phyloP scores from a whole-genome alignment of 2,329 filamentous ascomycete species.

The Arachnomyces sp. region DNA sequence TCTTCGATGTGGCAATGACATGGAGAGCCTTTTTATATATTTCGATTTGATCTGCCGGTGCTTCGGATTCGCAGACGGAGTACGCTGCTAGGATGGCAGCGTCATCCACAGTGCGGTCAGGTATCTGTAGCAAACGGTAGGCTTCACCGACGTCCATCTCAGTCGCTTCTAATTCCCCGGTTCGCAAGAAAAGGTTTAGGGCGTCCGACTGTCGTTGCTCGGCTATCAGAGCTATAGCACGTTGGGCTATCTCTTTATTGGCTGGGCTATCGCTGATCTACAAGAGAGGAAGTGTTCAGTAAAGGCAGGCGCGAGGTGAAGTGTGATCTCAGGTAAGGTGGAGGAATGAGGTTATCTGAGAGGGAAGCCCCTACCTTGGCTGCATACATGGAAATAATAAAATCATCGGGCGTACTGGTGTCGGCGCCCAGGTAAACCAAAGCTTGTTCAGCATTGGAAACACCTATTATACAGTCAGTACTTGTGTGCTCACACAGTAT shows the following conservation, averaged over 20 bases:
- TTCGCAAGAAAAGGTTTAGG: conserved; percentile 46
- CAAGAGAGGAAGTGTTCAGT: background rate
- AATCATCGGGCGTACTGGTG: conserved; percentile 45
- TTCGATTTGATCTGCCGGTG: conserved; percentile 34
- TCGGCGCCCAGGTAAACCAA: conserved; percentile 52
- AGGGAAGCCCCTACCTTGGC: conserved; percentile 40
- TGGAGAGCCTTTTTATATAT: conserved; percentile 39
- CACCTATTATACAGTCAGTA: conserved; percentile 25
- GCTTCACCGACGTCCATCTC: conserved; percentile 51
- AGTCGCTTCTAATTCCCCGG: conserved; percentile 40
- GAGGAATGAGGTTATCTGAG: background rate
- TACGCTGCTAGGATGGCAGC: conserved; percentile 43
- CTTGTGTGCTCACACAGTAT: background rate
- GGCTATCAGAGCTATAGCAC: conserved; percentile 53
- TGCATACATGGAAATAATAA: conserved; percentile 48
- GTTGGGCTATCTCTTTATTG: conserved; percentile 42
- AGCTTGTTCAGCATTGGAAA: conserved; percentile 57
- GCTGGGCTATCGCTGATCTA: conserved; percentile 44
- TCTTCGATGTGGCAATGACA: conserved; percentile 38
- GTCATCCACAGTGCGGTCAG: conserved; percentile 44
- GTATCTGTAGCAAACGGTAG: conserved; percentile 43
- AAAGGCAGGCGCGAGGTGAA: too few relatives aligned
- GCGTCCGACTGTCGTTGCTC: conserved; percentile 47
- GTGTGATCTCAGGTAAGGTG: too few relatives aligned
- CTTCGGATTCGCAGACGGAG: conserved; percentile 38